Evolutionary conservation across 1,284 basidiomycete genomes (phyloP).

Genomic region (Boletellus deceptivus): DNA sequence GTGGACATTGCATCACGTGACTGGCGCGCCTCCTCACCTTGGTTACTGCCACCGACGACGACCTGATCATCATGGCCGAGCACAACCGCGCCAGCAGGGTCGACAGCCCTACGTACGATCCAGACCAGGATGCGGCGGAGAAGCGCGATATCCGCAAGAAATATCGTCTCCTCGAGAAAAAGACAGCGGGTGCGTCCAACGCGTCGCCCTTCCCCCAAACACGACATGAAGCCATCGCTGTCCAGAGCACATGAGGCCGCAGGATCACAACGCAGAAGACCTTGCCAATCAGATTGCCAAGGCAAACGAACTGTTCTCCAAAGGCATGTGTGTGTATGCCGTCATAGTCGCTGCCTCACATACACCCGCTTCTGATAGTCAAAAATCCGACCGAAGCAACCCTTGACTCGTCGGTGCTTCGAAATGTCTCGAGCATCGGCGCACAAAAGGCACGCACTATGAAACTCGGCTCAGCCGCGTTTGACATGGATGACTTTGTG

Average conservation of each 20-base stretch:
- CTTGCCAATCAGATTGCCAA: constrained; percentile 52
- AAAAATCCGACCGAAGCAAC: constrained; percentile 78
- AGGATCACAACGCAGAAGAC: constrained; percentile 55
- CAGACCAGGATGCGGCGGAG: constrained; percentile 75
- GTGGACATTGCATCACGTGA: constrained; percentile 25
- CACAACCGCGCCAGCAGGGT: constrained; percentile 5
- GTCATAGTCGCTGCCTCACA: constrained; percentile 5
- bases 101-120: constrained; percentile 58
- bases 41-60: background rate
- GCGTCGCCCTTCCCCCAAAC: background rate
- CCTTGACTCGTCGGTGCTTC: constrained; percentile 71
- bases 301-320: constrained; percentile 59
- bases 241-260: constrained; percentile 42
- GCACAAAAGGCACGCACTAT: constrained; percentile 82
- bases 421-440: constrained; percentile 65
- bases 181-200: constrained; percentile 52
- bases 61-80: constrained; percentile 8
- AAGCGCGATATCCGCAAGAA: constrained; percentile 67
- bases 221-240: background rate
- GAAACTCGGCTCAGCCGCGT: constrained; percentile 77
- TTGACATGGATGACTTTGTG: constrained; percentile 84
- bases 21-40: background rate
- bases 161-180: constrained; percentile 65
- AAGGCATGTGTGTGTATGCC: constrained; percentile 42
- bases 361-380: constrained; percentile 43